A percentile compares a stretch with the other conserved stretches of the same genome.
Conservation (phyloP, 345 rosid species). For the Acer negundo region DNA sequence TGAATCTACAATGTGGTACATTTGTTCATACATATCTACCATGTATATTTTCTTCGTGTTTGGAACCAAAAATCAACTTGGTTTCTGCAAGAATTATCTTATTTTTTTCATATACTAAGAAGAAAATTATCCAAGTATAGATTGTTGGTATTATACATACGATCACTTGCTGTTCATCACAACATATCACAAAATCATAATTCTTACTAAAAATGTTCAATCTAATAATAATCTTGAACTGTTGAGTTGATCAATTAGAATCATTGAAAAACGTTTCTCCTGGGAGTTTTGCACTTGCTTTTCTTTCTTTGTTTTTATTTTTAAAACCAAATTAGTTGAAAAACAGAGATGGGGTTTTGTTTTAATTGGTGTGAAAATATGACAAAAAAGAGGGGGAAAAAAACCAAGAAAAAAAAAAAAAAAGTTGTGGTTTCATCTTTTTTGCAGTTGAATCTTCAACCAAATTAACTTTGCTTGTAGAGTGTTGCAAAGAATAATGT, state of each 20-base stretch:
- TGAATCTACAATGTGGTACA: neutral
- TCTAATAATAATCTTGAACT: neutral
- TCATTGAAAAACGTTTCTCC: slow-evolving; percentile 2
- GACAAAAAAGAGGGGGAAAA: slow-evolving; percentile 25
- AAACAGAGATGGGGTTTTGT: slow-evolving; percentile 5
- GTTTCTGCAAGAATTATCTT: neutral
- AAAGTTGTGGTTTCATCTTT: slow-evolving; percentile 34
- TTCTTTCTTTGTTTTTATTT: too few species aligned
- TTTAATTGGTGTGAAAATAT: slow-evolving; percentile 31
- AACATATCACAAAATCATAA: neutral
- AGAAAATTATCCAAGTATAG: neutral
- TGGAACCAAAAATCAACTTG: neutral
- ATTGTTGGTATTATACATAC: neutral
- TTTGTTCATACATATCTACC: neutral
- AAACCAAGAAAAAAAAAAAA: slow-evolving; percentile 12
- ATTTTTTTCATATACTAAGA: too few species aligned
- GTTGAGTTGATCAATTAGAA: neutral
- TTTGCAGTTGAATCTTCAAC: slow-evolving; percentile 22
- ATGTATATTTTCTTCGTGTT: neutral
- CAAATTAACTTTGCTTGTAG: slow-evolving; percentile 52
- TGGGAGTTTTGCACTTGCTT: slow-evolving; percentile 14
- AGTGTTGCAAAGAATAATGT: slow-evolving; percentile 52
- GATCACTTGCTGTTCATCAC: too few species aligned
- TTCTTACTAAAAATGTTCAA: neutral
- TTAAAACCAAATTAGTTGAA: slow-evolving; percentile 24